Evolutionary conservation across 2,329 filamentous ascomycete genomes (phyloP).

Genomic region (Phaeoacremonium minimum): DNA sequence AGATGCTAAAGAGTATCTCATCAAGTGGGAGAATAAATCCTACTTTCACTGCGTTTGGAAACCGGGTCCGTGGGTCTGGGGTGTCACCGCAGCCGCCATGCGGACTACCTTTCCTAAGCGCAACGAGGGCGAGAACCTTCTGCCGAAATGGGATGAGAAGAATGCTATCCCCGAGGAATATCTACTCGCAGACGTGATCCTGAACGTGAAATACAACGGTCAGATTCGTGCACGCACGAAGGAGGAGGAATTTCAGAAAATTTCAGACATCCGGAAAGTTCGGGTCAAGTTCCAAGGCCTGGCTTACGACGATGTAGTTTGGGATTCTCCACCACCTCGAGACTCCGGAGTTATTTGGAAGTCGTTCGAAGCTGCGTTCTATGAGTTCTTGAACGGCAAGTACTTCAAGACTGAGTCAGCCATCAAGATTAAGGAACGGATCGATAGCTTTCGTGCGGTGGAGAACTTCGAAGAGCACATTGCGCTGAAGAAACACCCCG

Average conservation of each 20-base stretch:
- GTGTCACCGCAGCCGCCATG: conserved; percentile 59
- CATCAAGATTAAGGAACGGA: conserved; percentile 58
- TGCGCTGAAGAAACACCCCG: conserved; percentile 70
- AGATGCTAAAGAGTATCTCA: conserved; percentile 83
- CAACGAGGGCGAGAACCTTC: conserved; percentile 50
- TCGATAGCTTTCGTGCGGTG: conserved; percentile 63
- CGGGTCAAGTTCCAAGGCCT: conserved; percentile 92
- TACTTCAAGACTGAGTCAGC: conserved; percentile 59
- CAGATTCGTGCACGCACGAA: conserved; percentile 49
- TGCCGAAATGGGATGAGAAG: conserved; percentile 65
- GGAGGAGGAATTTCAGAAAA: conserved; percentile 65
- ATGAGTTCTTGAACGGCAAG: conserved; percentile 77
- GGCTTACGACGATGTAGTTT: conserved; percentile 84
- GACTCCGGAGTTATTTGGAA: conserved; percentile 65
- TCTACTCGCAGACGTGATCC: conserved; percentile 81
- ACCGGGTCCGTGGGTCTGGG: conserved; percentile 84
- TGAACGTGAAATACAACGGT: conserved; percentile 64
- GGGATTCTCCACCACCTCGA: conserved; percentile 73
- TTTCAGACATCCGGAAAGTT: conserved; percentile 68
- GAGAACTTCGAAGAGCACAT: conserved; percentile 53
- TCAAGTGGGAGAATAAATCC: conserved; percentile 81
- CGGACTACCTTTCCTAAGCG: conserved; percentile 73
- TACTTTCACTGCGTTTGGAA: conserved; percentile 85
- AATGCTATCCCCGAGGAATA: conserved; percentile 87
- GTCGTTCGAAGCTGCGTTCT: conserved; percentile 79